Percentiles rank a stretch among this genome's conserved stretches.
Evolutionary conservation across 2,329 filamentous ascomycete species (phyloP).

Genomic region (Helicocarpus griseus): DNA sequence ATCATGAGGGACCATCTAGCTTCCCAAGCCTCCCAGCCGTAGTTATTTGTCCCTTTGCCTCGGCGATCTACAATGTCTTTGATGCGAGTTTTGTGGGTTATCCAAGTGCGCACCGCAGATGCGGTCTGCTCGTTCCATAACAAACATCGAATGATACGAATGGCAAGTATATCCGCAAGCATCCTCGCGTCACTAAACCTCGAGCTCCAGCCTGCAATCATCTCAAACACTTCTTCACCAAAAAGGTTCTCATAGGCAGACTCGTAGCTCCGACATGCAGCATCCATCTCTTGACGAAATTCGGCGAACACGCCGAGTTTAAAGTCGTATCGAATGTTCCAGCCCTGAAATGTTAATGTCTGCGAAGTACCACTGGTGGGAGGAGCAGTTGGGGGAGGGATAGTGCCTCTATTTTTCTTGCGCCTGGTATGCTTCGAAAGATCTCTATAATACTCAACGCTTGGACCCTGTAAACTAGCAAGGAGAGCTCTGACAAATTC

Average conservation of each 20-base stretch:
- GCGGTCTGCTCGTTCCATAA: constrained; percentile 73
- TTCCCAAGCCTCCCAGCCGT: constrained; percentile 93
- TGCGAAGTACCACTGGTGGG: constrained; percentile 78
- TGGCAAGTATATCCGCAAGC: constrained; percentile 68
- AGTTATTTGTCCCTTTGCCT: constrained; percentile 77
- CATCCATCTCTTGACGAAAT: constrained; percentile 86
- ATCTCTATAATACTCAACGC: constrained; percentile 87
- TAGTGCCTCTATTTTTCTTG: constrained; percentile 70
- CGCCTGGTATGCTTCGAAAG: constrained; percentile 84
- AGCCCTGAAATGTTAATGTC: constrained; percentile 72
- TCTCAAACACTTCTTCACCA: constrained; percentile 73
- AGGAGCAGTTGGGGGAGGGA: constrained; percentile 71
- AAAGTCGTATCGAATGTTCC: constrained; percentile 91
- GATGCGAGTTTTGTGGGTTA: constrained; percentile 63
- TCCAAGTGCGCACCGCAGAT: constrained; percentile 70
- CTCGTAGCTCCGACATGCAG: constrained; percentile 74
- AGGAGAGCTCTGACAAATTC: constrained; percentile 67
- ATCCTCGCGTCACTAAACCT: constrained; percentile 91
- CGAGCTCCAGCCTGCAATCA: constrained; percentile 79
- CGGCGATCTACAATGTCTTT: constrained; percentile 69
- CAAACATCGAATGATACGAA: constrained; percentile 73
- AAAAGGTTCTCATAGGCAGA: constrained; percentile 77
- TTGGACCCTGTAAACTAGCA: constrained; percentile 59
- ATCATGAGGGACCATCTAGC: constrained; percentile 58
- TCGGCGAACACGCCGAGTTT: constrained; percentile 87